phyloP scores from a whole-genome alignment of 1,284 basidiomycete species.

The Pterulicium gracile region DNA sequence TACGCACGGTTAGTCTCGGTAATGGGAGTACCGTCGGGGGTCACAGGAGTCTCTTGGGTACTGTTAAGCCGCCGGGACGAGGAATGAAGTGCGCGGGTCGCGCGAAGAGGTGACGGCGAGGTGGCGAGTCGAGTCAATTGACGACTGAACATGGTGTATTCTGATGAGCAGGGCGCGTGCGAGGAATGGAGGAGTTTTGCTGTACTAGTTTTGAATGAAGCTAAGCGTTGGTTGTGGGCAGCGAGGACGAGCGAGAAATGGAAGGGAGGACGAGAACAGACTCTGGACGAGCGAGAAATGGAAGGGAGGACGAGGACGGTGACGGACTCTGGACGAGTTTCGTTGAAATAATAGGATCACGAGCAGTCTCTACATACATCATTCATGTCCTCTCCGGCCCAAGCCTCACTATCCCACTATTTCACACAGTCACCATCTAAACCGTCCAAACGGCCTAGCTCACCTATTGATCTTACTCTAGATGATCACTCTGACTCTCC shows the following conservation, averaged over 20 bases:
- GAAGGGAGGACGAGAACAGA: background rate
- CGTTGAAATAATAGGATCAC: too few relatives aligned
- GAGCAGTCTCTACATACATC: conserved; percentile 10
- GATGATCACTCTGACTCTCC: conserved; percentile 26
- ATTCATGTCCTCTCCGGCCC: conserved; percentile 13
- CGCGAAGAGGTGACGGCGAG: too few relatives aligned
- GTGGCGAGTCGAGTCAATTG: too few relatives aligned
- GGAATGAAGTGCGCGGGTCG: too few relatives aligned
- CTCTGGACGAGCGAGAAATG: conserved; percentile 2
- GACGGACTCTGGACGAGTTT: too few relatives aligned
- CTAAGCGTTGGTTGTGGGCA: too few relatives aligned
- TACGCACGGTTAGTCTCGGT: conserved; percentile 49
- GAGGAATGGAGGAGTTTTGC: too few relatives aligned
- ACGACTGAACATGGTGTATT: background rate
- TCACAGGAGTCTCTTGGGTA: background rate
- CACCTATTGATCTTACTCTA: conserved; percentile 45
- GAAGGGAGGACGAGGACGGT: background rate
- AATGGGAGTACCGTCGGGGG: conserved; percentile 28
- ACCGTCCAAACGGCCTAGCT: conserved; percentile 22
- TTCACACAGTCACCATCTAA: conserved; percentile 32
- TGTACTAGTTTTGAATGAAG: too few relatives aligned
- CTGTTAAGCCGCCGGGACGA: background rate
- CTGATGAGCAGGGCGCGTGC: too few relatives aligned
- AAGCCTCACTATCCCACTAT: conserved; percentile 45
- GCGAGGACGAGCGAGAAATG: conserved; percentile 2